phyloP scores from a whole-genome alignment of 495 filamentous ascomycete species.

The Halenospora varia region DNA sequence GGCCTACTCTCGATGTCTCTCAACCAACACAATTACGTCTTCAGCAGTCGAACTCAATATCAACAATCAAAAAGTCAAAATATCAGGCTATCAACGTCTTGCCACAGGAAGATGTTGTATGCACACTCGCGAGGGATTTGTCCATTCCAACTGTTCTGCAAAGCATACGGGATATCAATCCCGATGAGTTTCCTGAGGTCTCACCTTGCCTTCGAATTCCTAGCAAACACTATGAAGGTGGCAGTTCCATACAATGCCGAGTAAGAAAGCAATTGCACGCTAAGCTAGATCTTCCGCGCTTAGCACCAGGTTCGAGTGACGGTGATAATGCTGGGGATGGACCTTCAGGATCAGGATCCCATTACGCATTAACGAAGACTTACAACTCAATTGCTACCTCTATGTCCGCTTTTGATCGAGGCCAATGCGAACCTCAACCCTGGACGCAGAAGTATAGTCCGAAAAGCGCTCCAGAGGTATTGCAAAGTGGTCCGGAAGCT shows the following conservation, averaged over 20 bases:
- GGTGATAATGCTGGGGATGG: slow-evolving; percentile 13
- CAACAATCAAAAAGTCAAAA: slow-evolving; percentile 44
- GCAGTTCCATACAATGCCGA: slow-evolving; percentile 39
- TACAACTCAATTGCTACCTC: slow-evolving; percentile 54
- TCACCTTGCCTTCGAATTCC: slow-evolving; percentile 43
- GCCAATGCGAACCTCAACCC: slow-evolving; percentile 62
- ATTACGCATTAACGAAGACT: slow-evolving; percentile 57
- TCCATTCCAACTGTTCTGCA: slow-evolving; percentile 25
- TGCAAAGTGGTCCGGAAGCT: slow-evolving; percentile 72
- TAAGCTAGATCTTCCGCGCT: slow-evolving; percentile 24
- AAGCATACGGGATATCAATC: slow-evolving; percentile 29
- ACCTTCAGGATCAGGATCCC: slow-evolving; percentile 23
- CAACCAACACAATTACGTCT: background rate
- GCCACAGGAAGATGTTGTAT: slow-evolving; percentile 40
- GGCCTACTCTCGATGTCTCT: background rate
- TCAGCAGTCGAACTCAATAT: background rate
- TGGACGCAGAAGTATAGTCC: slow-evolving; percentile 93
- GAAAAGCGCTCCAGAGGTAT: slow-evolving; percentile 58
- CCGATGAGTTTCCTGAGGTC: slow-evolving; percentile 33
- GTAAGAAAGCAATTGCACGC: slow-evolving; percentile 25
- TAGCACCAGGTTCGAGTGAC: slow-evolving; percentile 9
- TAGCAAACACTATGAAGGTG: slow-evolving; percentile 44
- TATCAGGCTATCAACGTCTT: slow-evolving; percentile 38
- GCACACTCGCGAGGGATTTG: slow-evolving; percentile 27
- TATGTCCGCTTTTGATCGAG: slow-evolving; percentile 77